Base-by-base conservation (phyloP, 2,329 filamentous ascomycete genomes). In the Talaromyces sp. region DNA sequence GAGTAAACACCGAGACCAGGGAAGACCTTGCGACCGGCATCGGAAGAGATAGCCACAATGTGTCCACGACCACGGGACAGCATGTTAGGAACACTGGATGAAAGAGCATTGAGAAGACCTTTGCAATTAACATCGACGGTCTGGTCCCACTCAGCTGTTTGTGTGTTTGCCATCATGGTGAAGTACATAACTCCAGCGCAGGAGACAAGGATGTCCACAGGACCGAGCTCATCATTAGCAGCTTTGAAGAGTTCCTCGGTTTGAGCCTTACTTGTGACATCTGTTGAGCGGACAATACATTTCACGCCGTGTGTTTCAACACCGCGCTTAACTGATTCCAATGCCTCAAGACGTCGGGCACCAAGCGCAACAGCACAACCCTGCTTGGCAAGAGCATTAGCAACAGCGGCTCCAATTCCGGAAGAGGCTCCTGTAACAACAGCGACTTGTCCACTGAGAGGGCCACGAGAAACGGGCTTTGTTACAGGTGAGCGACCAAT, bases 71-170 rank as follows among this genome's bases (percentile, higher is more conserved):
- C 85, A 16, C 88, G 86, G 5, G 80, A 74, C 10, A 92, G 79
- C 88, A 93, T 92, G 10, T 73, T 74, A 0, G 89, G 89, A 0
- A 93, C 82, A 0, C 83, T 84, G 1, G 86, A 81, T 0, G 87
- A 82, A 3, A 93, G 79, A 60, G 85, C 86, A 77, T 93, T 82
- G 49, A 92, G 76, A 1, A 93, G 80, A 33, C 89, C 89, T 74
- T 92, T 92, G 84, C 89, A 92, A 76, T 93, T 93, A 61, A 93
- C 88, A 63, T 92, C 89, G 37, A 93, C 88, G 0, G 89, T 92
- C 52, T 83, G 86, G 58, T 91, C 86, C 89, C 89, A 93, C 64
- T 93, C 86, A 4, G 89, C 87, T 0, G 78, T 82, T 58, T 88
- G 82, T 14, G 77, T 81, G 67, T 91, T 92, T 51, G 86, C 84